phyloP scores from a whole-genome alignment of 495 filamentous ascomycete species.

The Tuber brumale region DNA sequence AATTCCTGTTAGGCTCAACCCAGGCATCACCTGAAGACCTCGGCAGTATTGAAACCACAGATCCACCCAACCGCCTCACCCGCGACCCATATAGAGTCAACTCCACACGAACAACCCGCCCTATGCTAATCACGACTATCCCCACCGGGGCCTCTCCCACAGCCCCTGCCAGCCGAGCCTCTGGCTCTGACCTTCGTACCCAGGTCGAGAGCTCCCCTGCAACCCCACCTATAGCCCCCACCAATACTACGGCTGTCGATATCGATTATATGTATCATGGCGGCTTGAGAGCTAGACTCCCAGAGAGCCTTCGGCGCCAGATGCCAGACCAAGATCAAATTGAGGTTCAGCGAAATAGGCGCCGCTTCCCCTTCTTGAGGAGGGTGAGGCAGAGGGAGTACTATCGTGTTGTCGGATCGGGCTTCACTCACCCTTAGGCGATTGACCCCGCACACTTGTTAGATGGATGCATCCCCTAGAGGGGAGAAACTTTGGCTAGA shows the following conservation, averaged over 20 bases:
- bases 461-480: background rate
- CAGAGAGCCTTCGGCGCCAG: background rate
- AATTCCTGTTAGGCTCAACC: background rate
- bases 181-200: background rate
- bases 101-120: background rate
- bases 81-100: background rate
- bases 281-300: background rate
- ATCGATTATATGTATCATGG: background rate
- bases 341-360: background rate
- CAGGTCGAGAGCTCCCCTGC: background rate
- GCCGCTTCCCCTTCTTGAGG: background rate
- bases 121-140: background rate
- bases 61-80: background rate
- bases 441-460: background rate
- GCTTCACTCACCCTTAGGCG: background rate
- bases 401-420: background rate
- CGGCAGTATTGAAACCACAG: background rate
- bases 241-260: background rate
- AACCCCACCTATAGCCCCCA: background rate
- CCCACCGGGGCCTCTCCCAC: background rate
- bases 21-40: background rate
- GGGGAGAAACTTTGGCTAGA: background rate
- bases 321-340: background rate
- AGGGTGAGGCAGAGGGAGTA: conserved; percentile 1
- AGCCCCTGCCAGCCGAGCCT: background rate